Conservation (phyloP, 257 asterid genomes). For the Eucommia ulmoides region DNA sequence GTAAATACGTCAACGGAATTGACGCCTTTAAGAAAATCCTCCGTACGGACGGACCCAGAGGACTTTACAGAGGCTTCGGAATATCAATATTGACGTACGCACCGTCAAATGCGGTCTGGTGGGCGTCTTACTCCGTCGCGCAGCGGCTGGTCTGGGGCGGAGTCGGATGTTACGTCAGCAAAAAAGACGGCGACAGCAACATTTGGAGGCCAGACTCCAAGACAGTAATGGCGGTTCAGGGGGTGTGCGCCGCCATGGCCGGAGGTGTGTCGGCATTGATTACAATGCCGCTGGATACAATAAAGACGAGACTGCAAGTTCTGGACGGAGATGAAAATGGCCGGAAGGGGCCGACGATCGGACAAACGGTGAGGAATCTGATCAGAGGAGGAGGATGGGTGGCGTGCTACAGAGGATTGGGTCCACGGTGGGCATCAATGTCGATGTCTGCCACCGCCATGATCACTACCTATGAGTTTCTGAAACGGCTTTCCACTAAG, state of each 20-base stretch:
- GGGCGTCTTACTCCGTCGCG: slow-evolving; percentile 61
- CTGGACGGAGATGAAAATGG: slow-evolving; percentile 55
- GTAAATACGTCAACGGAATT: slow-evolving; percentile 41
- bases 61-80: slow-evolving; percentile 76
- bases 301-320: slow-evolving; percentile 71
- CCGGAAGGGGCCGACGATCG: slow-evolving; percentile 47
- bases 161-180: slow-evolving; percentile 27
- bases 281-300: slow-evolving; percentile 76
- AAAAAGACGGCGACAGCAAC: slow-evolving; percentile 18
- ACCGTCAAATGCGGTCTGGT: slow-evolving; percentile 76
- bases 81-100: slow-evolving; percentile 62
- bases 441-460: slow-evolving; percentile 73
- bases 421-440: slow-evolving; percentile 84
- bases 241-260: slow-evolving; percentile 65
- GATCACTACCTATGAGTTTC: slow-evolving; percentile 81
- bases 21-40: slow-evolving; percentile 56
- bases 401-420: slow-evolving; percentile 78
- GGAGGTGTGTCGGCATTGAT: slow-evolving; percentile 60
- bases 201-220: slow-evolving; percentile 32
- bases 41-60: slow-evolving; percentile 52
- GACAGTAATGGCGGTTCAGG: slow-evolving; percentile 58
- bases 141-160: slow-evolving; percentile 66
- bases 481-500: slow-evolving; percentile 65
- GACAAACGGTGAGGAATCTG: slow-evolving; percentile 50
- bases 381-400: slow-evolving; percentile 69